Evolutionary conservation across 345 rosid genomes (phyloP).

Genomic region (Salix suchowensis): DNA sequence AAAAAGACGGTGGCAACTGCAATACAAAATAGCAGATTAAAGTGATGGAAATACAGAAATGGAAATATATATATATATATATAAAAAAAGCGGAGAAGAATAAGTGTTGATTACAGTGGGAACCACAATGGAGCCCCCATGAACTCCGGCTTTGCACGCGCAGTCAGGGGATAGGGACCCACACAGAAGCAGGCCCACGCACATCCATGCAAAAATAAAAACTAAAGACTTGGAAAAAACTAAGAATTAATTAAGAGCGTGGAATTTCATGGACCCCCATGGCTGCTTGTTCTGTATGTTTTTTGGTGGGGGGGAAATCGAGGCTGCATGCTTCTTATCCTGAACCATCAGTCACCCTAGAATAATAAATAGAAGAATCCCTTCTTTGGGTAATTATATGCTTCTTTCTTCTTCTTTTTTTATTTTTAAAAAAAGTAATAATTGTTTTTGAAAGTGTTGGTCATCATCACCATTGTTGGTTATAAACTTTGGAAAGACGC

Average conservation of each 20-base stretch:
- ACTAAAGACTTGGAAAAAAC: background rate
- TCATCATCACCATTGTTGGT: background rate
- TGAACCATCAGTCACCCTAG: background rate
- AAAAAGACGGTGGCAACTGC: background rate
- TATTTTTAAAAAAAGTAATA: background rate
- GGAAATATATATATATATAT: too few species aligned
- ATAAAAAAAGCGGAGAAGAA: background rate
- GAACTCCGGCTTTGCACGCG: constrained; percentile 62
- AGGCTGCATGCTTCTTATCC: constrained; percentile 9
- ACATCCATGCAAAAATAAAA: constrained; percentile 50
- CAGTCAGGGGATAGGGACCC: constrained; percentile 42
- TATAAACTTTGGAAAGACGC: background rate
- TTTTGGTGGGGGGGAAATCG: background rate
- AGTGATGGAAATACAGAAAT: background rate
- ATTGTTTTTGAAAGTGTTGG: background rate
- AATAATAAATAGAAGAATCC: background rate
- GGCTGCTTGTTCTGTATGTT: background rate
- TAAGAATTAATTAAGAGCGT: background rate
- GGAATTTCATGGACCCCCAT: constrained; percentile 10
- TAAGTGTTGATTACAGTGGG: constrained; percentile 18
- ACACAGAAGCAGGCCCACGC: constrained; percentile 18
- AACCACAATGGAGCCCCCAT: constrained; percentile 41
- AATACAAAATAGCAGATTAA: background rate
- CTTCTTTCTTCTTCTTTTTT: background rate
- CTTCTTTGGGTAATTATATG: background rate